Evolutionary conservation across 1,139 yeast genomes (phyloP).

Genomic region (Pichia sorboxylosa): DNA sequence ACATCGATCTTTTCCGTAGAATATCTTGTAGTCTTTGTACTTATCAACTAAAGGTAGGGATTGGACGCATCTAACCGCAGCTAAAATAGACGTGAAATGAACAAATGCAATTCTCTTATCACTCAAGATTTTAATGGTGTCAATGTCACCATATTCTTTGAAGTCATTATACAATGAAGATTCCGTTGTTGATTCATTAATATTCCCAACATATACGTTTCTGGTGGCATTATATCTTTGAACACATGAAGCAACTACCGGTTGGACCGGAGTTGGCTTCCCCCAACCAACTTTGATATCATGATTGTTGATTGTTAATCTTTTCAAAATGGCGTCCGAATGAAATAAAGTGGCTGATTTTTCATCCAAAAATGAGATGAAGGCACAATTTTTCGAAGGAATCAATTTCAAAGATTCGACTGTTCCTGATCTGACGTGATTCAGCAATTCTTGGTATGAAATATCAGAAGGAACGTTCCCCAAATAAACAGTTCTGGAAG

Average conservation of each 20-base stretch:
- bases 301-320: slow-evolving; percentile 43
- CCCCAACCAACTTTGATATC: slow-evolving; percentile 58
- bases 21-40: slow-evolving; percentile 45
- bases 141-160: slow-evolving; percentile 42
- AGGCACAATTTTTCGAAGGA: slow-evolving; percentile 49
- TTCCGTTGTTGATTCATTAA: slow-evolving; percentile 36
- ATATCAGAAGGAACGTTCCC: slow-evolving; percentile 83
- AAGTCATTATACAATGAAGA: slow-evolving; percentile 40
- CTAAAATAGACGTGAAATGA: slow-evolving; percentile 45
- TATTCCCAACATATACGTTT: slow-evolving; percentile 49
- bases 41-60: slow-evolving; percentile 43
- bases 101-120: slow-evolving; percentile 53
- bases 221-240: slow-evolving; percentile 53
- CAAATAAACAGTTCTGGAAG: slow-evolving; percentile 78
- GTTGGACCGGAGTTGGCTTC: slow-evolving; percentile 40
- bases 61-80: slow-evolving; percentile 50
- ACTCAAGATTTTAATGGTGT: slow-evolving; percentile 43
- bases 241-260: slow-evolving; percentile 46
- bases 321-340: slow-evolving; percentile 49
- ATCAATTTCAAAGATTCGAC: slow-evolving; percentile 61
- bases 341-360: slow-evolving; percentile 51
- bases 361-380: slow-evolving; percentile 49
- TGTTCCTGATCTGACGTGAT: slow-evolving; percentile 85
- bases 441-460: slow-evolving; percentile 70
- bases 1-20: slow-evolving; percentile 55